Evolutionary conservation across 2,329 filamentous ascomycete genomes (phyloP).

Genomic region (Monosporascus ibericus): DNA sequence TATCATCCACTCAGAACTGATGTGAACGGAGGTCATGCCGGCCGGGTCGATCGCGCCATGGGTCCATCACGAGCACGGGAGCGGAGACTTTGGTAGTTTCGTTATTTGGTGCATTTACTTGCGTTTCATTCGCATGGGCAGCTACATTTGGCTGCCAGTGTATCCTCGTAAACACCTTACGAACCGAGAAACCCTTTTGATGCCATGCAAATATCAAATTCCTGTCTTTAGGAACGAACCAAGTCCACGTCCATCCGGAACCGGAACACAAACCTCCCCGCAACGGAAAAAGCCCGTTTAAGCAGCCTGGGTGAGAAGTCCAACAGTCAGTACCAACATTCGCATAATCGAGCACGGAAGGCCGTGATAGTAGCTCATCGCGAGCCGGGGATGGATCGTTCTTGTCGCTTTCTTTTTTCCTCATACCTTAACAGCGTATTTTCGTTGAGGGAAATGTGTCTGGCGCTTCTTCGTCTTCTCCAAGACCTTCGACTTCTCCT

Average conservation of each 20-base stretch:
- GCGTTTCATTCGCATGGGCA: slow-evolving; percentile 11
- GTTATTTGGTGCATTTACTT: background rate
- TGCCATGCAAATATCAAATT: slow-evolving; percentile 33
- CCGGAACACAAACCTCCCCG: slow-evolving; percentile 17
- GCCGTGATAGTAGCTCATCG: too few species aligned
- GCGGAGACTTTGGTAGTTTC: background rate
- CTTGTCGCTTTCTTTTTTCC: background rate
- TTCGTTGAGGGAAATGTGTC: slow-evolving; percentile 96
- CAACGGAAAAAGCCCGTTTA: background rate
- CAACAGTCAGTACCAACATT: background rate
- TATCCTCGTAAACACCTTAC: slow-evolving; percentile 31
- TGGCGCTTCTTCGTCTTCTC: slow-evolving; percentile 96
- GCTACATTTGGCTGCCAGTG: slow-evolving; percentile 28
- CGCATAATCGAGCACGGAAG: background rate
- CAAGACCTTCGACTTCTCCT: slow-evolving; percentile 78
- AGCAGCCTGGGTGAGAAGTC: background rate
- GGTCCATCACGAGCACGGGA: background rate
- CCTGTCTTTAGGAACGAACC: slow-evolving; percentile 25
- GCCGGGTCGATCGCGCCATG: background rate
- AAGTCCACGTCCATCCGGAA: slow-evolving; percentile 23
- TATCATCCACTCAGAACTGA: background rate
- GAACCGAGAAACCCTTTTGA: slow-evolving; percentile 32
- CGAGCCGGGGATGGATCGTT: too few species aligned
- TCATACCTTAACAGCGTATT: slow-evolving; percentile 95
- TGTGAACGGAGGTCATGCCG: too few species aligned